Evolutionary conservation across 805 yeast genomes (phyloP), one percentile per base, ranked within the genome.

Genomic region (Candida maesae): DNA sequence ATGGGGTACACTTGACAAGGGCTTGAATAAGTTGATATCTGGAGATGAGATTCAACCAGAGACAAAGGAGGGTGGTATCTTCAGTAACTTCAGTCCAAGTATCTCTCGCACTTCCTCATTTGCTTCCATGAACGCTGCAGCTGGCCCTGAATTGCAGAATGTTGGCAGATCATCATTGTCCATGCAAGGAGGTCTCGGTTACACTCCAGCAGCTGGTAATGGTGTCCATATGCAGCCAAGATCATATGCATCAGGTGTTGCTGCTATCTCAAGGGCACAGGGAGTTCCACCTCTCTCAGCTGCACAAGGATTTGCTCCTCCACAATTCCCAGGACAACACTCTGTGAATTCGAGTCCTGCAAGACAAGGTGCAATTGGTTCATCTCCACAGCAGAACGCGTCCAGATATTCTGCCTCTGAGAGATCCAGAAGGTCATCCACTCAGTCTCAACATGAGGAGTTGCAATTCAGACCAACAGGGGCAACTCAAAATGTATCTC

Each of bases 1-100:
- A 39, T 87, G 95, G 95, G 91, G 93, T 10, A 90, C 84, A 32
- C 62, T 87, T 33, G 95, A 87, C 59, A 87, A 87, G 58, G 77
- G 85, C 5, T 78, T 84, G 55, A 81, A 76, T 57, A 81, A 79
- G 58, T 79, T 82, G 60, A 89, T 91, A 43, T 82, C 95, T 29
- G 97, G 96, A 1, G 97, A 91, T 35, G 95, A 84, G 26, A 44
- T 38, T 3, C 67, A 69, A 20, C 52, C 65, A 0, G 61, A 64
- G 6, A 51, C 63, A 5, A 66, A 65, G 33, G 57, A 63, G 5
- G 20, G 24, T 19, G 84, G 83, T 10, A 78, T 80, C 0, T 83
- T 84, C 60, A 80, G 86, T 38, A 82, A 79, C 42, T 82, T 79
- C 58, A 79, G 84, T 28, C 89, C 90, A 1, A 66, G 74, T 3